A percentile compares a stretch with the other conserved stretches of the same genome.
Conservation (phyloP, 169 alveolate species). For the Eimeria brunetti region DNA sequence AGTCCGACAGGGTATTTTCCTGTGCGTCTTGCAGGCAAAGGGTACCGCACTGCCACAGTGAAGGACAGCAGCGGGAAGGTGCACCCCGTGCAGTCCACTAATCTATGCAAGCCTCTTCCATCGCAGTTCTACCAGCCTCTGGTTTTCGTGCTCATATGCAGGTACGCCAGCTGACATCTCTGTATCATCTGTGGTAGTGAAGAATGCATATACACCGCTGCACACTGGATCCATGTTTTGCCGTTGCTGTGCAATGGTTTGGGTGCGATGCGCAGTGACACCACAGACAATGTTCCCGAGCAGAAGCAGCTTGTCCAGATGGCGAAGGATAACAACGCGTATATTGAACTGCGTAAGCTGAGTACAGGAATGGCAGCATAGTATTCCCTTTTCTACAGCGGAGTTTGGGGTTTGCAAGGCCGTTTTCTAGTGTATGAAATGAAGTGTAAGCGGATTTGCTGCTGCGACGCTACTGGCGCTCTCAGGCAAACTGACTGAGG, state of each 20-base stretch:
- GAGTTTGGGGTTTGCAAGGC: not conserved
- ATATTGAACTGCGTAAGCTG: conserved; percentile 84
- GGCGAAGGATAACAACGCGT: conserved; percentile 86
- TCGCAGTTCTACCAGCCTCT: conserved; percentile 86
- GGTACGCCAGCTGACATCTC: conserved; percentile 39
- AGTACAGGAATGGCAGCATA: not conserved
- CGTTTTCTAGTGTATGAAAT: not conserved
- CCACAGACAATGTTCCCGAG: conserved; percentile 85
- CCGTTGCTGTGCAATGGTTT: not conserved
- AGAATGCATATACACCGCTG: not conserved
- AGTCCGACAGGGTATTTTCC: not conserved
- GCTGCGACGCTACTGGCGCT: not conserved
- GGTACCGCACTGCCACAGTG: conserved; percentile 82
- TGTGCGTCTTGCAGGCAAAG: conserved; percentile 81
- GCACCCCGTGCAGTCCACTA: conserved; percentile 80
- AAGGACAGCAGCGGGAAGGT: conserved; percentile 80
- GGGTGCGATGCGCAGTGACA: conserved; percentile 79
- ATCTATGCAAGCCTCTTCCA: conserved; percentile 85
- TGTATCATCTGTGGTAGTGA: not conserved
- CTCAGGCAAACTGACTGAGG: conserved; percentile 72
- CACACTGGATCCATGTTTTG: not conserved
- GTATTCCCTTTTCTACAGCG: not conserved
- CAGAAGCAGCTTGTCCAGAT: conserved; percentile 86
- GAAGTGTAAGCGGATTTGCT: not conserved
- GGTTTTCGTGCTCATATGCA: conserved; percentile 86